Percentiles rank a stretch among this genome's conserved stretches.
phyloP scores from a whole-genome alignment of 177 flowering plant species.

The Vitis hybrid region DNA sequence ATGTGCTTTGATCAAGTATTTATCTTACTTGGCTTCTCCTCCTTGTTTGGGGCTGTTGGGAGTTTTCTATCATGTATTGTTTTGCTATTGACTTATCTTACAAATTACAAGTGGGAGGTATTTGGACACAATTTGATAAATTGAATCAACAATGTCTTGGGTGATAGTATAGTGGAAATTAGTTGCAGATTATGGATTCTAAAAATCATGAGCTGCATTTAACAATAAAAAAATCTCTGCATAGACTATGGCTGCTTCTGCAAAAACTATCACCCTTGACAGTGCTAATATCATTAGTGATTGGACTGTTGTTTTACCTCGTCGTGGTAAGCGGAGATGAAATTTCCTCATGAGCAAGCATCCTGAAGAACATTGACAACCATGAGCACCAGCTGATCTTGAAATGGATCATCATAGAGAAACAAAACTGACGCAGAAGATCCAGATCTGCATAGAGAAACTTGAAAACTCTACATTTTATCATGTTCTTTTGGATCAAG shows the following conservation, averaged over 20 bases:
- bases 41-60: too few relatives aligned
- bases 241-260: slow-evolving; percentile 4
- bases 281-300: slow-evolving; percentile 26
- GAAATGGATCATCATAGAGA: slow-evolving; percentile 43
- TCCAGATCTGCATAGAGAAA: slow-evolving; percentile 44
- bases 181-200: too few relatives aligned
- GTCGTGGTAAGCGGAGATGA: slow-evolving; percentile 44
- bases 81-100: too few relatives aligned
- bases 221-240: too few relatives aligned
- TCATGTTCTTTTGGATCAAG: slow-evolving; percentile 39
- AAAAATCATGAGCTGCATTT: too few relatives aligned
- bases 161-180: neutral
- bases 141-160: too few relatives aligned
- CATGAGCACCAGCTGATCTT: slow-evolving; percentile 62
- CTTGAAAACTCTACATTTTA: slow-evolving; percentile 43
- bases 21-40: too few relatives aligned
- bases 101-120: too few relatives aligned
- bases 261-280: slow-evolving; percentile 17
- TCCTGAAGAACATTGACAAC: slow-evolving; percentile 19
- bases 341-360: slow-evolving; percentile 15
- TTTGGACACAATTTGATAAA: too few relatives aligned
- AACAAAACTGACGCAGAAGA: slow-evolving; percentile 51
- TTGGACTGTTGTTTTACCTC: slow-evolving; percentile 72
- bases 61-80: too few relatives aligned
- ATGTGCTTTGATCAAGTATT: too few relatives aligned